Conservation (phyloP, 345 rosid genomes). For the Sisymbrium altissimum region DNA sequence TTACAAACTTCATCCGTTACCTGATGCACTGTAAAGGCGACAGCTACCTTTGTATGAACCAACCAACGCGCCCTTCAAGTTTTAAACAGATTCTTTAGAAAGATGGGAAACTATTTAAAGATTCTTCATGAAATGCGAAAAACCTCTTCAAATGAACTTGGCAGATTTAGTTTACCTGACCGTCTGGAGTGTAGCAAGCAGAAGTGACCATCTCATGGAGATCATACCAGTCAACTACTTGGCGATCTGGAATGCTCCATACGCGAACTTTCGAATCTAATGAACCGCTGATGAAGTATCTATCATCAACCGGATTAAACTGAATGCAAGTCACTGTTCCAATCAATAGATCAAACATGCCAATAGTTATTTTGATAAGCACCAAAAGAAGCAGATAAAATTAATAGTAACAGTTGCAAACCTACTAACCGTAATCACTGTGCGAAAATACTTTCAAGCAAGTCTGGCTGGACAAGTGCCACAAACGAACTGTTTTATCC, state of each 20-base stretch:
- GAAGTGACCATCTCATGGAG: conserved; percentile 98
- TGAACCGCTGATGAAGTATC: conserved; percentile 96
- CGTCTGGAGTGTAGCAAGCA: conserved; percentile 96
- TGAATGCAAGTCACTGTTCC: conserved; percentile 96
- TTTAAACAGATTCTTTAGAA: conserved; percentile 26
- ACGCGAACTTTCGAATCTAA: conserved; percentile 95
- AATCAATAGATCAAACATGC: conserved; percentile 20
- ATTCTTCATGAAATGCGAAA: background rate
- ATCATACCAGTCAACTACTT: conserved; percentile 96
- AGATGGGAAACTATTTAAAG: background rate
- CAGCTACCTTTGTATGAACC: conserved; percentile 96
- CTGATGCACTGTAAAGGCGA: conserved; percentile 60
- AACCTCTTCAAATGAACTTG: background rate
- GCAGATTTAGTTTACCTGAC: conserved; percentile 58
- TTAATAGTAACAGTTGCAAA: background rate
- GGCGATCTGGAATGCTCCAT: conserved; percentile 94
- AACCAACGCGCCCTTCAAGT: conserved; percentile 80
- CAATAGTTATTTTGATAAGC: background rate
- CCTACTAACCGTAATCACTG: conserved; percentile 82
- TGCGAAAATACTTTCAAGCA: conserved; percentile 92
- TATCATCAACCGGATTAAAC: conserved; percentile 95
- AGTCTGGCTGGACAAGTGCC: conserved; percentile 78
- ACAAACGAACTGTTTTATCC: conserved; percentile 97
- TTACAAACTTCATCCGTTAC: conserved; percentile 35
- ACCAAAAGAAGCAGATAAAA: background rate